Evolutionary conservation across 768 basidiomycete genomes (phyloP), one percentile per base, ranked within the genome.

Genomic region (Trametes maxima): DNA sequence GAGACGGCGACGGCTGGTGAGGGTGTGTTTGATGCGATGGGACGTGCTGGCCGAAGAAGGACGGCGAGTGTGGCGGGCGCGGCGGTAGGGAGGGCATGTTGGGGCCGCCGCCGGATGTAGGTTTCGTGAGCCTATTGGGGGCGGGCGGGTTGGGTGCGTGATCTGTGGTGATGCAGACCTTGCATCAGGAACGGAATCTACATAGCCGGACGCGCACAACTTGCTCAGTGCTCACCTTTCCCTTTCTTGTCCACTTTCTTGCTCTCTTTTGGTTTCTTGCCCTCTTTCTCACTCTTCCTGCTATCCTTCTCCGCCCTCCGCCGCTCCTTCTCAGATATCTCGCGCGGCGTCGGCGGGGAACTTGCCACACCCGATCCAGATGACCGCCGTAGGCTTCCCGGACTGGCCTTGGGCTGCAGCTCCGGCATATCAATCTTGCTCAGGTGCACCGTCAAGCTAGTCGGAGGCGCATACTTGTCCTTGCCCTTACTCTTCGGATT

Each of bases 351-450:
- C 17, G 11, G 17, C 16, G 49, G 44, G 3, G 47, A 10, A n/a
- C 46, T 25, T 11, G 28, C 56, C n/a, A 33, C 57, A 69, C 71
- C 63, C 1, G 60, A 51, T 6, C 71, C 70, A 3, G 60, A 62
- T 2, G 60, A 22, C 37, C 56, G 55, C 1, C 57, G 57, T 39
- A 13, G 35, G 25, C 25, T 49, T 33, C 36, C 40, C 64, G 63
- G 37, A 4, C 56, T 59, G 16, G 33, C 77, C 68, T 61, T 82
- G 3, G 89, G 89, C 67, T 82, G 82, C 16, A 94, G 80, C 70
- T 94, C 92, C 0, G 91, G 92, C 85, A 94, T 93, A 14, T 87
- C 78, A 49, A 94, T 92, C 78, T 94, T 94, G 79, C 90, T 91
- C 17, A 94, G 73, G 71, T 94, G 91, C 1, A 94, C 80, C 0